Conservation (phyloP, 2,329 filamentous ascomycete genomes). For the Calonectria hawksworthii region DNA sequence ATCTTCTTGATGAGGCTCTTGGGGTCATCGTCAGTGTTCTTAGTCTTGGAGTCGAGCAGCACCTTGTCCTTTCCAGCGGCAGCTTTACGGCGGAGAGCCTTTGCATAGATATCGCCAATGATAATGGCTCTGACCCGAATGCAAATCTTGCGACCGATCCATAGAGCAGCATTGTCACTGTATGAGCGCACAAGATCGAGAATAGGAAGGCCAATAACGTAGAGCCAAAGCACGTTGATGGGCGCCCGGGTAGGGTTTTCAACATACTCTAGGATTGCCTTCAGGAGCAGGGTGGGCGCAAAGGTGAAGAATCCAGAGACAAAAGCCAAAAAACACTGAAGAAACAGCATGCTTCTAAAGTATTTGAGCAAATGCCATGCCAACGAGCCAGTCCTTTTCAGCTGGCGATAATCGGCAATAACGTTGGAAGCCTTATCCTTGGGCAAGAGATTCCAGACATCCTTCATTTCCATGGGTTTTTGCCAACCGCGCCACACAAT, state of each 20-base stretch:
- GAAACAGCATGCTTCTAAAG: conserved; percentile 82
- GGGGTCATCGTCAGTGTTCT: conserved; percentile 50
- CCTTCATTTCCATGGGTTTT: conserved; percentile 83
- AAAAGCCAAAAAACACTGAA: conserved; percentile 85
- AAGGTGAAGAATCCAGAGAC: conserved; percentile 89
- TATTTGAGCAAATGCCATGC: conserved; percentile 86
- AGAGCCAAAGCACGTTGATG: conserved; percentile 93
- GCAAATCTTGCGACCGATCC: conserved; percentile 94
- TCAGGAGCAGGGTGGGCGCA: conserved; percentile 89
- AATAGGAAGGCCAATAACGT: conserved; percentile 89
- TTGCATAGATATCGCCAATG: conserved; percentile 97
- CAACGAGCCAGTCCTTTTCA: conserved; percentile 85
- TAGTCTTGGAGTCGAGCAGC: conserved; percentile 68
- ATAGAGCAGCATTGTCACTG: conserved; percentile 87
- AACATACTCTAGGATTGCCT: conserved; percentile 94
- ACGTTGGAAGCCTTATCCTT: conserved; percentile 89
- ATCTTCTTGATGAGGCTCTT: conserved; percentile 63
- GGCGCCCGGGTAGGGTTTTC: conserved; percentile 84
- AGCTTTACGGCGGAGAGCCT: conserved; percentile 91
- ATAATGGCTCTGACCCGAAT: conserved; percentile 94
- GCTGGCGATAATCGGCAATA: conserved; percentile 84
- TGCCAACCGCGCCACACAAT: conserved; percentile 93
- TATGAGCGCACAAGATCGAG: conserved; percentile 87
- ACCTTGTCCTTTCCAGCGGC: conserved; percentile 82
- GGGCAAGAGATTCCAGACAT: conserved; percentile 92